Conservation (phyloP, 495 filamentous ascomycete species). For the Penicillium ochrochloron region DNA sequence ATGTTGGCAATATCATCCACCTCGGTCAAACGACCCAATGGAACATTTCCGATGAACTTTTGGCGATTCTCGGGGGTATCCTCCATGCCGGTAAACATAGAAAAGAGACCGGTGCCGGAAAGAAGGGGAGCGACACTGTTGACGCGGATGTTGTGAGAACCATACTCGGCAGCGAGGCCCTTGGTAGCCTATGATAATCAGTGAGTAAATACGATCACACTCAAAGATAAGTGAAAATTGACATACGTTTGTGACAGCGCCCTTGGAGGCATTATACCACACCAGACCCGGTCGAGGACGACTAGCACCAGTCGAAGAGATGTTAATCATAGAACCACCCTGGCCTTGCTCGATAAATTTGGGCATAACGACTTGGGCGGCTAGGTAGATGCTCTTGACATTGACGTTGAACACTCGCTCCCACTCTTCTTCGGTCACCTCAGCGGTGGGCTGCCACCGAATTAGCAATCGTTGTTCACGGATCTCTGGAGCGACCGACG, state of each 20-base stretch:
- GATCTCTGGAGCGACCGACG: neutral
- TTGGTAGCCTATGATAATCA: slow-evolving; percentile 54
- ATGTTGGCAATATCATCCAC: slow-evolving; percentile 70
- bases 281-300: slow-evolving; percentile 69
- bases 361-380: slow-evolving; percentile 55
- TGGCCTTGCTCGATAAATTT: slow-evolving; percentile 59
- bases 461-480: neutral
- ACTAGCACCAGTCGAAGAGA: slow-evolving; percentile 65
- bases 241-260: slow-evolving; percentile 64
- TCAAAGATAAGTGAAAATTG: neutral
- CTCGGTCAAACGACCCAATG: slow-evolving; percentile 65
- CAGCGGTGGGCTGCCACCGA: slow-evolving; percentile 50
- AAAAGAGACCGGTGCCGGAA: slow-evolving; percentile 66
- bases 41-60: slow-evolving; percentile 69
- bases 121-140: slow-evolving; percentile 67
- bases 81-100: slow-evolving; percentile 67
- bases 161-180: slow-evolving; percentile 71
- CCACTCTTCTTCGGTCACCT: slow-evolving; percentile 70
- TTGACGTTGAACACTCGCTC: slow-evolving; percentile 69
- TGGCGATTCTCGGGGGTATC: slow-evolving; percentile 70
- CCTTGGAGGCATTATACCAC: slow-evolving; percentile 74
- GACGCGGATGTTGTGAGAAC: slow-evolving; percentile 66
- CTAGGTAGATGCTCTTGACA: slow-evolving; percentile 64
- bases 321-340: slow-evolving; percentile 68
- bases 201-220: neutral